Conservation (phyloP, 176 grass and related monocot genomes). For the Cocos nucifera region DNA sequence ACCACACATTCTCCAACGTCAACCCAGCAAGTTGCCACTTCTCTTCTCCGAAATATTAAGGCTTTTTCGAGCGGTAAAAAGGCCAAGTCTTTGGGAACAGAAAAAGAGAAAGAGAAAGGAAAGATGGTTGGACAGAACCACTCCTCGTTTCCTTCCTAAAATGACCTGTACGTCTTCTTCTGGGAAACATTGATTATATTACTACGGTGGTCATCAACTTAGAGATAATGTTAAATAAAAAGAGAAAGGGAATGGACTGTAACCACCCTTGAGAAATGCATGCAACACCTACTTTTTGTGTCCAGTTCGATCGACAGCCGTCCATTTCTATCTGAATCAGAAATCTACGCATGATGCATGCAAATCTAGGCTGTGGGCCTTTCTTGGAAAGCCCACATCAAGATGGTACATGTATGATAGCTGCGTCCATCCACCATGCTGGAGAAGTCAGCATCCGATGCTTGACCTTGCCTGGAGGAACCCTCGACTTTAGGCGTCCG, state of each 20-base stretch:
- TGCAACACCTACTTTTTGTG: not conserved
- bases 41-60: too few species aligned
- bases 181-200: too few species aligned
- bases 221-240: not conserved
- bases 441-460: not conserved
- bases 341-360: constrained; percentile 20
- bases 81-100: too few species aligned
- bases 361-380: constrained; percentile 22
- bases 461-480: not conserved
- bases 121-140: too few species aligned
- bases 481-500: too few species aligned
- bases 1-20: too few species aligned
- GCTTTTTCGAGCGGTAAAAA: too few species aligned
- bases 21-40: too few species aligned
- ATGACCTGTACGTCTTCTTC: too few species aligned
- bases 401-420: constrained; percentile 4
- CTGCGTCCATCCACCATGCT: not conserved
- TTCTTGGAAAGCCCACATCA: not conserved
- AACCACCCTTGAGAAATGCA: not conserved
- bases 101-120: too few species aligned
- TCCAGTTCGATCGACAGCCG: constrained; percentile 12
- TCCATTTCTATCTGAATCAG: constrained; percentile 34
- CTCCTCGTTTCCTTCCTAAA: too few species aligned
- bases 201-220: too few species aligned
- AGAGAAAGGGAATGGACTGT: not conserved